Percentiles rank a stretch among this genome's conserved stretches.
These are phyloP conservation scores for Harringtonia aguacate DNA, from an alignment of 2,329 filamentous ascomycete genomes.

Conservation along the genomic window DNA sequence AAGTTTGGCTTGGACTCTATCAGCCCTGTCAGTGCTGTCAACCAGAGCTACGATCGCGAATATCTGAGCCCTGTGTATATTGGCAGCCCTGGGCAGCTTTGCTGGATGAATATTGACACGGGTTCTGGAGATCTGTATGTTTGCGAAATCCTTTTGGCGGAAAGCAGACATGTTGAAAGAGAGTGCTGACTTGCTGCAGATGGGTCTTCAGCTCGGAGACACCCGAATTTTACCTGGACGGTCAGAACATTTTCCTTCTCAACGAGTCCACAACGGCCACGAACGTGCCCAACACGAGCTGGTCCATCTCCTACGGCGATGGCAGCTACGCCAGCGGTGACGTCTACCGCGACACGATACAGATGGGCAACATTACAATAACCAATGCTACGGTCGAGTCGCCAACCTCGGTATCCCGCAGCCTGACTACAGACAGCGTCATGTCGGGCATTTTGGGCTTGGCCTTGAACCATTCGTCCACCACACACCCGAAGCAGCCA, in stretches of 20 bases:
- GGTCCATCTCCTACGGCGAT: slow-evolving; percentile 37
- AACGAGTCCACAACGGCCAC: slow-evolving; percentile 32
- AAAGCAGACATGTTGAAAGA: not conserved
- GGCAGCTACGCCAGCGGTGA: slow-evolving; percentile 32
- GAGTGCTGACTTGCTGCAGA: slow-evolving; percentile 21
- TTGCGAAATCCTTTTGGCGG: not conserved
- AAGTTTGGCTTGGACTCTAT: not conserved
- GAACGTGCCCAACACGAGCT: slow-evolving; percentile 30
- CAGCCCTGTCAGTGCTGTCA: slow-evolving; percentile 17
- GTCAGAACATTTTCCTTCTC: slow-evolving; percentile 33
- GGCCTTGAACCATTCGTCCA: slow-evolving; percentile 33
- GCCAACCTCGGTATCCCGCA: slow-evolving; percentile 26
- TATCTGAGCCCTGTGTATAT: slow-evolving; percentile 53
- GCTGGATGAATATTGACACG: slow-evolving; percentile 63
- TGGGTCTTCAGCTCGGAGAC: slow-evolving; percentile 45
- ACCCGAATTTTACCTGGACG: slow-evolving; percentile 30
- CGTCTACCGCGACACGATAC: slow-evolving; percentile 39
- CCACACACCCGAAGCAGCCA: slow-evolving; percentile 29
- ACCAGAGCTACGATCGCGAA: slow-evolving; percentile 35
- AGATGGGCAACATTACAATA: slow-evolving; percentile 32
- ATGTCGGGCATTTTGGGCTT: slow-evolving; percentile 43
- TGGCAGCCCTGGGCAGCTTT: slow-evolving; percentile 42
- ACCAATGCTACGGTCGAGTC: slow-evolving; percentile 37
- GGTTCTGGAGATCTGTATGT: slow-evolving; percentile 55
- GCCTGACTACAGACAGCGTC: slow-evolving; percentile 29